These are phyloP conservation scores for Acacia crassicarpa DNA, from an alignment of 306 rosid genomes.

Conservation along the genomic window DNA sequence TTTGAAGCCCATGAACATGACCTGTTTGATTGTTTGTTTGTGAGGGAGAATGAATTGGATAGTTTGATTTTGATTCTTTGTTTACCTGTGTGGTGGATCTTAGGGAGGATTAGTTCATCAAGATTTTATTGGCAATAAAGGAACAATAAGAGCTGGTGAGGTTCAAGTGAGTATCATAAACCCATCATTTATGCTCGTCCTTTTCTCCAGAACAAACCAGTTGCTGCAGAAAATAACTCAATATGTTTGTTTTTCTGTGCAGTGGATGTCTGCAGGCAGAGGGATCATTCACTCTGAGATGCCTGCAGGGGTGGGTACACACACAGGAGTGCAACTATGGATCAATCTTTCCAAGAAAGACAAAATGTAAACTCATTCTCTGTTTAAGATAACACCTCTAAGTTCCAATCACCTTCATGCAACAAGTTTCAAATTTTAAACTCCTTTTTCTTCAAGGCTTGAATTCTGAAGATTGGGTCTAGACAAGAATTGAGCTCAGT, in stretches of 20 bases:
- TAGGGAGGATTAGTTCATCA: slow-evolving; percentile 69
- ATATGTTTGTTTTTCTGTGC: neutral
- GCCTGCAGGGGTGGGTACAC: slow-evolving; percentile 65
- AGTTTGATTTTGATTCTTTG: neutral
- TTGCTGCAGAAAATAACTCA: neutral
- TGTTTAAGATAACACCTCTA: neutral
- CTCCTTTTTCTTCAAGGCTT: too few species aligned
- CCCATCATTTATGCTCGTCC: neutral
- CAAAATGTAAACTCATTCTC: slow-evolving; percentile 43
- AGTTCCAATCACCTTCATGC: neutral
- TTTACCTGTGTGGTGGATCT: neutral
- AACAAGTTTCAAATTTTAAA: too few species aligned
- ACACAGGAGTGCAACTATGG: slow-evolving; percentile 68
- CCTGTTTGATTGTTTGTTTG: neutral
- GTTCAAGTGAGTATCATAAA: slow-evolving; percentile 45
- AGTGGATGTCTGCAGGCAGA: slow-evolving; percentile 83
- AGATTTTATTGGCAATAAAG: slow-evolving; percentile 72
- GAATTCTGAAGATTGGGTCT: neutral
- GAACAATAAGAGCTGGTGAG: slow-evolving; percentile 60
- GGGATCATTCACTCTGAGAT: slow-evolving; percentile 76
- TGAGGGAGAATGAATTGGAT: neutral
- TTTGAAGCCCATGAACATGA: neutral
- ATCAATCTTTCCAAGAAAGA: slow-evolving; percentile 54
- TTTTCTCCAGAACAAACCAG: neutral
- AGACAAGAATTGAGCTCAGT: neutral